Evolutionary conservation across 2,329 filamentous ascomycete genomes (phyloP).

Genomic region (Thielaviopsis populi): DNA sequence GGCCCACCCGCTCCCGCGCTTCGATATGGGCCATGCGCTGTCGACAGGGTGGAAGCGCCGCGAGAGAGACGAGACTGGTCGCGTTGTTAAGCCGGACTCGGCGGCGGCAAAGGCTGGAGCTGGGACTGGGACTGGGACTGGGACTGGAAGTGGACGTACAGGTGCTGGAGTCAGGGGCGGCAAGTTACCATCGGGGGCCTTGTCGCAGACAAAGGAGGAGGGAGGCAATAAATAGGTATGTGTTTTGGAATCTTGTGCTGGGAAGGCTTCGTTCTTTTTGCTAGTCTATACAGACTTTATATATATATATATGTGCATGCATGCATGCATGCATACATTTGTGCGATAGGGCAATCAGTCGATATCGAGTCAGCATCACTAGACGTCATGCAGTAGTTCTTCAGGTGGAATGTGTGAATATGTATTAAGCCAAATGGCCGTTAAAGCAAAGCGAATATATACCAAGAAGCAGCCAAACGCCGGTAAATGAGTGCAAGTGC

Average conservation of each 20-base stretch:
- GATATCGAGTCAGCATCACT: background rate
- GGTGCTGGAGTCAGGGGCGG: constrained; percentile 1
- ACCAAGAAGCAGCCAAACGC: background rate
- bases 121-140: background rate
- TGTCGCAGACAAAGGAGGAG: background rate
- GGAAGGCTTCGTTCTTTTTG: background rate
- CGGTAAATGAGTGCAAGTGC: background rate
- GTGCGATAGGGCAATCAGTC: background rate
- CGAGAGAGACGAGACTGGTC: constrained; percentile 36
- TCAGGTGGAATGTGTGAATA: background rate
- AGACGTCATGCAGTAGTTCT: background rate
- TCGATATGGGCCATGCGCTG: constrained; percentile 64
- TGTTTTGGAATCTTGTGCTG: no score
- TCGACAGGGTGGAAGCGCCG: constrained; percentile 69
- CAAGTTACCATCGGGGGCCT: background rate
- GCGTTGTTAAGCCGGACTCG: constrained; percentile 23
- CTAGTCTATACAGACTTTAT: background rate
- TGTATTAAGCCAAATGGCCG: background rate
- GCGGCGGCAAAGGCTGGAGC: background rate
- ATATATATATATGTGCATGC: no score
- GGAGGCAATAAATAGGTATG: background rate
- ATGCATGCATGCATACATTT: no score
- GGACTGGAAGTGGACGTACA: no score
- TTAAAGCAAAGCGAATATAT: background rate
- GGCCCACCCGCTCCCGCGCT: constrained; percentile 77